Conservation (phyloP, 1,284 basidiomycete species). For the Macrocybe sp. region DNA sequence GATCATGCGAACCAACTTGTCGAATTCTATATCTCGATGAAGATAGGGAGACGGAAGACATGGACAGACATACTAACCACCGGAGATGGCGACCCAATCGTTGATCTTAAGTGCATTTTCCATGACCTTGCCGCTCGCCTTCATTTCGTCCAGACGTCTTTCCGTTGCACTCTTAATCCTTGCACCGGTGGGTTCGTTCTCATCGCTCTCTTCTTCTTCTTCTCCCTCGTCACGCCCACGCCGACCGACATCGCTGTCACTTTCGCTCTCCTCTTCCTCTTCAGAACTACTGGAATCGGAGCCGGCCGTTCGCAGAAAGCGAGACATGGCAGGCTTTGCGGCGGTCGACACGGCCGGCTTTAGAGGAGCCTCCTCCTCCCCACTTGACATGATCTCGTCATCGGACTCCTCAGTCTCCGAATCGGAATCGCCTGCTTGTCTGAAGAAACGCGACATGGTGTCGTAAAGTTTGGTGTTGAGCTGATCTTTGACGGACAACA, state of each 20-base stretch:
- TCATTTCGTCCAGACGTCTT: slow-evolving; percentile 87
- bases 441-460: slow-evolving; percentile 85
- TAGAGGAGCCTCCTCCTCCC: slow-evolving; percentile 57
- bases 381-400: slow-evolving; percentile 77
- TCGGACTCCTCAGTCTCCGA: slow-evolving; percentile 75
- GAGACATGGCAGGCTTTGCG: slow-evolving; percentile 66
- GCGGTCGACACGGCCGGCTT: slow-evolving; percentile 43
- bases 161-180: slow-evolving; percentile 79
- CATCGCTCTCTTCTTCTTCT: slow-evolving; percentile 65
- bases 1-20: slow-evolving; percentile 90
- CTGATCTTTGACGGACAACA: neutral
- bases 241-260: slow-evolving; percentile 34
- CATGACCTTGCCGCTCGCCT: slow-evolving; percentile 83
- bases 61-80: slow-evolving; percentile 47
- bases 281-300: slow-evolving; percentile 40
- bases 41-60: slow-evolving; percentile 7
- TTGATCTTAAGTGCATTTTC: slow-evolving; percentile 96
- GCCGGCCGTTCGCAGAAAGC: slow-evolving; percentile 59
- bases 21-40: slow-evolving; percentile 69
- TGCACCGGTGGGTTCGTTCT: slow-evolving; percentile 66
- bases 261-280: slow-evolving; percentile 41
- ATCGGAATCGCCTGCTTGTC: slow-evolving; percentile 77
- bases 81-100: slow-evolving; percentile 93
- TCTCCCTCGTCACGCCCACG: slow-evolving; percentile 37
- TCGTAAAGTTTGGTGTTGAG: slow-evolving; percentile 2